Percentiles rank a stretch among this genome's conserved stretches.
phyloP scores from a whole-genome alignment of 208 protist species.

The Trypanosoma vivax region DNA sequence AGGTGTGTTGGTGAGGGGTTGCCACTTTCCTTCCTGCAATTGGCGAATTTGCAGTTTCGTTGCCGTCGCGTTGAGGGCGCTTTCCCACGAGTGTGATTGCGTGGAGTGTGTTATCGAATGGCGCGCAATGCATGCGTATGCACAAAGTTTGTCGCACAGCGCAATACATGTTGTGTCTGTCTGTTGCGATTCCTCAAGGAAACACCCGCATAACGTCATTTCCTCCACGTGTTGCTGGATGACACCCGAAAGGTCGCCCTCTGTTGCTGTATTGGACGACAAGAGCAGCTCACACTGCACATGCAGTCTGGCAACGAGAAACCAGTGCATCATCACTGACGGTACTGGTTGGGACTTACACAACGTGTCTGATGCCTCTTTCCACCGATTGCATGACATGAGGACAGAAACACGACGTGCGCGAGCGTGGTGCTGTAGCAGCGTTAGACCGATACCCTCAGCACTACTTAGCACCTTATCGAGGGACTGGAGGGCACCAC shows the following conservation, averaged over 20 bases:
- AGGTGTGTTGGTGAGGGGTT: constrained; percentile 7
- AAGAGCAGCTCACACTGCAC: constrained; percentile 13
- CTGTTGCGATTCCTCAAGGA: constrained; percentile 8
- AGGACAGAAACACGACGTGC: constrained; percentile 14
- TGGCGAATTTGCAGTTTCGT: constrained; percentile 6
- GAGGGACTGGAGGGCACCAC: constrained; percentile 18
- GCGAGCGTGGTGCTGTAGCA: constrained; percentile 2
- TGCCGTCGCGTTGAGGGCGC: constrained; percentile 1
- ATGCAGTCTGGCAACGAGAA: constrained; percentile 11
- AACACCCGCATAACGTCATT: constrained; percentile 20
- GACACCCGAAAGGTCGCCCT: constrained; percentile 6
- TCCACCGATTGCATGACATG: constrained; percentile 12
- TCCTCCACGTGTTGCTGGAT: constrained; percentile 5
- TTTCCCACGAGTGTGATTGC: constrained; percentile 6
- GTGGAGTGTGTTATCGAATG: neutral
- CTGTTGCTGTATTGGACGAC: neutral
- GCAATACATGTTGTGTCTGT: constrained; percentile 17
- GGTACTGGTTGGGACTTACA: constrained; percentile 1
- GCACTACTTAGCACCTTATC: constrained; percentile 25
- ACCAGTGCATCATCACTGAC: constrained; percentile 8
- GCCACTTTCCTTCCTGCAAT: constrained; percentile 20
- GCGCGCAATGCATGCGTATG: constrained; percentile 11
- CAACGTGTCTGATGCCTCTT: constrained; percentile 12
- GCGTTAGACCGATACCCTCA: constrained; percentile 35
- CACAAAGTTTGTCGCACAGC: constrained; percentile 16